phyloP scores from a whole-genome alignment of 768 basidiomycete species.

The Suillus spraguei region DNA sequence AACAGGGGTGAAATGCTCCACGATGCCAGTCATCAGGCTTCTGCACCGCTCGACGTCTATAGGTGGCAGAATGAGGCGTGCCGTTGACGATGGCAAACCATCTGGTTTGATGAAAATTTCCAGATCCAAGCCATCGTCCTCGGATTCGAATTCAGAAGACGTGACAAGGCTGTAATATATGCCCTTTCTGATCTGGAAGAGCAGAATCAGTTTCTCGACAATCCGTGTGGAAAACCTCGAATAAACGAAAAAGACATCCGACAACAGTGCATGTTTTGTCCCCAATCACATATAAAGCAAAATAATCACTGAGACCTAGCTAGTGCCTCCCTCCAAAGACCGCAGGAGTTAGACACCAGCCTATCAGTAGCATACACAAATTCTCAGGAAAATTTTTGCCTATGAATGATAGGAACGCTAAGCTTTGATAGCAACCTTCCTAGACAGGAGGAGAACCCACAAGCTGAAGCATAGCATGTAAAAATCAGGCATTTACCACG shows the following conservation, averaged over 20 bases:
- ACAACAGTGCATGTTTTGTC: neutral
- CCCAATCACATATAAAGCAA: neutral
- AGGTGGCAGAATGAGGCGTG: conserved; percentile 30
- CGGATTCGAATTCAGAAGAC: conserved; percentile 54
- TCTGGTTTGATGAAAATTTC: conserved; percentile 5
- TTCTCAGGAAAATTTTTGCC: neutral
- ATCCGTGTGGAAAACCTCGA: neutral
- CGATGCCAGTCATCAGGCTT: conserved; percentile 53
- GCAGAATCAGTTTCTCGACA: conserved; percentile 9
- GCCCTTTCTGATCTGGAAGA: conserved; percentile 56
- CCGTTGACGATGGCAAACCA: conserved; percentile 16
- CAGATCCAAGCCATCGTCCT: conserved; percentile 24
- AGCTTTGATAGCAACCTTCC: neutral
- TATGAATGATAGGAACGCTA: neutral
- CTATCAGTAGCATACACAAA: neutral
- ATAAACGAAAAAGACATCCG: neutral
- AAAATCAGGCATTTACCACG: neutral
- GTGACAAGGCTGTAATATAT: conserved; percentile 68
- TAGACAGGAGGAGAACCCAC: neutral
- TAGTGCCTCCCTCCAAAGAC: neutral
- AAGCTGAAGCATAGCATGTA: neutral
- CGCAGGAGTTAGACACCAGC: neutral
- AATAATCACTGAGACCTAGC: neutral
- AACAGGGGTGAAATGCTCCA: conserved; percentile 70
- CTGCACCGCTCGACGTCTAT: conserved; percentile 44